Conservation (phyloP, 2,329 filamentous ascomycete species). For the Paraphoma chrysanthemicola region DNA sequence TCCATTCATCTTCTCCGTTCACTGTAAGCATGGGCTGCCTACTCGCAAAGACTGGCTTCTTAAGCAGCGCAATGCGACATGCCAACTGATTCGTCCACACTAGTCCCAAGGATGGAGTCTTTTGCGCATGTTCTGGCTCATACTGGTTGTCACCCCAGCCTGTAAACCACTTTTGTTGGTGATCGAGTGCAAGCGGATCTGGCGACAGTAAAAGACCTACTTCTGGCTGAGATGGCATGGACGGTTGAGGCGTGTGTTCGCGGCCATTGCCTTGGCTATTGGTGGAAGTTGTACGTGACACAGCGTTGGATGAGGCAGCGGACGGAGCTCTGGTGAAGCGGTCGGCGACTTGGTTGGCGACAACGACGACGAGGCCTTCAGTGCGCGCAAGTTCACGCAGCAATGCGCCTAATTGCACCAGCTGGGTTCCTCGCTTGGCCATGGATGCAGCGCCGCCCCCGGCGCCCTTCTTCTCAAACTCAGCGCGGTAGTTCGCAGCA, state of each 20-base stretch:
- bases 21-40: constrained; percentile 31
- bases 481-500: constrained; percentile 92
- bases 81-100: constrained; percentile 92
- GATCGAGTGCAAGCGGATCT: constrained; percentile 75
- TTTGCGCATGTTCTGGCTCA: constrained; percentile 55
- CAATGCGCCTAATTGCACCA: constrained; percentile 77
- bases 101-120: constrained; percentile 85
- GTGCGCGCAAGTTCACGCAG: constrained; percentile 77
- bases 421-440: constrained; percentile 76
- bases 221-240: constrained; percentile 16
- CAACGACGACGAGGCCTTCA: constrained; percentile 81
- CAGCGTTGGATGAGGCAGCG: constrained; percentile 25
- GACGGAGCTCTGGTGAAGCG: constrained; percentile 64
- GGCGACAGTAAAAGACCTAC: constrained; percentile 46
- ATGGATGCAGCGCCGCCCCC: constrained; percentile 58
- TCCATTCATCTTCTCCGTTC: constrained; percentile 47
- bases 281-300: constrained; percentile 35
- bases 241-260: constrained; percentile 22
- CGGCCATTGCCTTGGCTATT: constrained; percentile 32
- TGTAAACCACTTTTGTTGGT: constrained; percentile 94
- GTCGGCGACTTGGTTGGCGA: constrained; percentile 95
- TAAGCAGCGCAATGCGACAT: constrained; percentile 80
- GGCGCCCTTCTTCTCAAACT: constrained; percentile 70
- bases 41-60: constrained; percentile 62
- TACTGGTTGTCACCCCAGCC: constrained; percentile 79